Evolutionary conservation across 23 red algal genomes (phyloP), one percentile per base, ranked within the genome.

Genomic region (Gracilariopsis chorda): DNA sequence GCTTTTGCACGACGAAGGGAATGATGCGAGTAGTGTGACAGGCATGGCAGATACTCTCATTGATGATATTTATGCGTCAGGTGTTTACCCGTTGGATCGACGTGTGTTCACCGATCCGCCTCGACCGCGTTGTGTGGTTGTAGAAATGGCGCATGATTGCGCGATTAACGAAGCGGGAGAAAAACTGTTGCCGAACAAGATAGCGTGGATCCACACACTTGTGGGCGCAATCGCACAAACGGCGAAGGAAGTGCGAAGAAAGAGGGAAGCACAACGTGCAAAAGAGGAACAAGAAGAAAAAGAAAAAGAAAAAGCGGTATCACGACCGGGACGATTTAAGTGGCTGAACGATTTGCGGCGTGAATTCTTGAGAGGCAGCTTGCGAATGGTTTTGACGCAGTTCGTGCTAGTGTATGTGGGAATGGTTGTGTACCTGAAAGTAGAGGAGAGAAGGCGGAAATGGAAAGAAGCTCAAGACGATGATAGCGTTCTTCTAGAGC

Each of bases 401-500:
- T n/a, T 73, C 9, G 37, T 63, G 33, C 4, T 64, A 11, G 7
- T 65, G 40, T 53, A 86, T 21, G 7, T 72, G 32, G 62, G 56
- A 23, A 23, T 51, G 43, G 32, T 39, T 13, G 33, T 48, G 59
- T 51, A 69, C 32, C 34, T 27, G 60, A 19, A 36, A 7, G 12
- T 43, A 8, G 7, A 10, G 2, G 62, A 51, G 10, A 12, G 45
- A 2, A 10, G 14, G 13, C 46, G 63, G 40, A 65, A 24, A 27
- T 43, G 45, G 45, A 71, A 35, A n/a, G 36, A 25, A 3, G 62
- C 59, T 20, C 59, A 36, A 12, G 44, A 33, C 25, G 58, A 53
- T 7, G 82, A 86, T 21, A 62, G 71, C 29, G 62, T 65, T 37
- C 48, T 86, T 58, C 33, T 86, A 17, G 36, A 86, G 35, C 59